phyloP scores from a whole-genome alignment of 2,329 filamentous ascomycete species.

The Fusarium domesticum region DNA sequence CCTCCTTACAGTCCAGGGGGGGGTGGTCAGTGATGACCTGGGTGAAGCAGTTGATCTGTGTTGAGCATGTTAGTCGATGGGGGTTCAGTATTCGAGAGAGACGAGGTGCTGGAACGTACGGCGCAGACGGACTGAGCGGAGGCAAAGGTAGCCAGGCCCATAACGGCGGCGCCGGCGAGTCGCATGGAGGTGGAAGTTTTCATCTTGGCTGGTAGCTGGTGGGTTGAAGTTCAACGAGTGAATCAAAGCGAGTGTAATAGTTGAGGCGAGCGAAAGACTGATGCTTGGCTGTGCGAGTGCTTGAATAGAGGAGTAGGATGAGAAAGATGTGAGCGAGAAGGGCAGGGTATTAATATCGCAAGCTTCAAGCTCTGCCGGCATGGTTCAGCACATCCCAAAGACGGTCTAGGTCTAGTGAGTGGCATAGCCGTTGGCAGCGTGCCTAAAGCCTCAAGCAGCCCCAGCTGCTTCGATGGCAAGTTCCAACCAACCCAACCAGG shows the following conservation, averaged over 20 bases:
- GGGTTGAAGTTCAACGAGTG: not conserved
- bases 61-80: accelerated
- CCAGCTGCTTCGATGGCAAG: not conserved
- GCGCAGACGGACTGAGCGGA: slow-evolving; percentile 14
- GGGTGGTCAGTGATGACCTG: slow-evolving; percentile 28
- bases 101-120: slow-evolving; percentile 14
- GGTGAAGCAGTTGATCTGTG: slow-evolving; percentile 30
- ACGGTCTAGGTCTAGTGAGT: not conserved
- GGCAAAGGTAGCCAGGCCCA: slow-evolving; percentile 8
- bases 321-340: not conserved
- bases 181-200: slow-evolving; percentile 10
- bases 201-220: slow-evolving; percentile 7
- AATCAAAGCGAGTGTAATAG: not conserved
- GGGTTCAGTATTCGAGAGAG: too few species aligned
- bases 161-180: slow-evolving; percentile 7
- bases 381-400: not conserved
- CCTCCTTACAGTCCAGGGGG: slow-evolving; percentile 29
- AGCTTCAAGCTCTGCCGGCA: not conserved
- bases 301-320: not conserved
- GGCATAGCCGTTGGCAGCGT: not conserved
- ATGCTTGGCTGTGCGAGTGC: not conserved
- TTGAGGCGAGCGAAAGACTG: not conserved
- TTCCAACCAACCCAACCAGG: not conserved
- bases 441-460: not conserved
- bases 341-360: not conserved